These are phyloP conservation scores for Dujonia santamariae DNA, from an alignment of 1,139 yeast genomes.

Conservation along the genomic window DNA sequence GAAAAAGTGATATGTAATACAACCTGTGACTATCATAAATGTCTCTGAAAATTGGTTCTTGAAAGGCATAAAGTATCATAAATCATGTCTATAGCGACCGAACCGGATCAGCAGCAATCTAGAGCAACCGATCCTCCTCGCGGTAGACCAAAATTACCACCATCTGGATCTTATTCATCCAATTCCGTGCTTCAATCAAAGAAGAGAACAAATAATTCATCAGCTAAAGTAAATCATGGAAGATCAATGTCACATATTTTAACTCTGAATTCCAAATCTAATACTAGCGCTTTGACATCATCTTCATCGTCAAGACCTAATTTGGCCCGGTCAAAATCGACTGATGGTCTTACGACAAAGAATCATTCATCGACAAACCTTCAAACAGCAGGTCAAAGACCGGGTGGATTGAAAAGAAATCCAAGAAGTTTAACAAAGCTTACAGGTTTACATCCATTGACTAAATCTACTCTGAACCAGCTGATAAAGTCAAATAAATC, in stretches of 20 bases:
- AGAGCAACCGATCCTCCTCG: no score
- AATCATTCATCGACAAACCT: slow-evolving; percentile 13
- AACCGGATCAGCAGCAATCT: no score
- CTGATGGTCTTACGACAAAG: slow-evolving; percentile 35
- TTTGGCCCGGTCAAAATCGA: slow-evolving; percentile 40
- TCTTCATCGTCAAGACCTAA: slow-evolving; percentile 24
- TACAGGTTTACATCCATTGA: slow-evolving; percentile 37
- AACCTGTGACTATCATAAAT: no score
- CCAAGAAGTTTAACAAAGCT: slow-evolving; percentile 38
- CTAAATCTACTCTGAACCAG: slow-evolving; percentile 34
- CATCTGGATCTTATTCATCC: slow-evolving; percentile 3
- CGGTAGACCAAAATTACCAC: slow-evolving; percentile 5
- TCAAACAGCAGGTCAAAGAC: slow-evolving; percentile 9
- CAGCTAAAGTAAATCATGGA: no score
- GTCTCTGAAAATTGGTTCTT: no score
- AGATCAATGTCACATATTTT: slow-evolving; percentile 5
- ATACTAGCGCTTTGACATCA: no score
- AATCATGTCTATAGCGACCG: no score
- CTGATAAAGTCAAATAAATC: slow-evolving; percentile 32
- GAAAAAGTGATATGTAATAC: no score
- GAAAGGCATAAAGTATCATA: no score
- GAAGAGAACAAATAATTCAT: no score
- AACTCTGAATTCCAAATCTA: neutral
- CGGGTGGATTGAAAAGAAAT: slow-evolving; percentile 32
- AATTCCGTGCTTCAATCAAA: neutral